Evolutionary conservation across 345 rosid genomes (phyloP).

Genomic region (Eucalyptus marginata): DNA sequence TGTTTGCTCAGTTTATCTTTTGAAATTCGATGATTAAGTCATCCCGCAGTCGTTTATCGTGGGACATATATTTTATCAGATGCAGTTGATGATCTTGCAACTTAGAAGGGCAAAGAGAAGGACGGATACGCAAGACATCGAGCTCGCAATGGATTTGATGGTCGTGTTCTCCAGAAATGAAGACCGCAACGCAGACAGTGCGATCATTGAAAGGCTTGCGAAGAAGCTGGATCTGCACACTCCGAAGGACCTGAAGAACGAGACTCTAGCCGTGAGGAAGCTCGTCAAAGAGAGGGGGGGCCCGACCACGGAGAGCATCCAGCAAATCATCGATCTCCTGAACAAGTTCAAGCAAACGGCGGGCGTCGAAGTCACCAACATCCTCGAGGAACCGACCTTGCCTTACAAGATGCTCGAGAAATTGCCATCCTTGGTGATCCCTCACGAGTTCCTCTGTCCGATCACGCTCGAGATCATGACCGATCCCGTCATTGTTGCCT

Average conservation of each 20-base stretch:
- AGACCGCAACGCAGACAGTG: conserved; percentile 51
- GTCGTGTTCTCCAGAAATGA: conserved; percentile 49
- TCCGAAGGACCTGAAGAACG: conserved; percentile 39
- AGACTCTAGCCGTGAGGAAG: conserved; percentile 38
- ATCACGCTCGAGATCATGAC: conserved; percentile 72
- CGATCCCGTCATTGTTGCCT: conserved; percentile 69
- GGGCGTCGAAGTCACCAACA: conserved; percentile 41
- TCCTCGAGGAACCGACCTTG: conserved; percentile 14
- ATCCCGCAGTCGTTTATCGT: not conserved
- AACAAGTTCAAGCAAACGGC: conserved; percentile 48
- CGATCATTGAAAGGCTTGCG: conserved; percentile 61
- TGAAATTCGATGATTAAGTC: not conserved
- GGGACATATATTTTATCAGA: conserved; percentile 8
- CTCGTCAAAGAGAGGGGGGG: conserved; percentile 32
- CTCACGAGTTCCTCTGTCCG: conserved; percentile 73
- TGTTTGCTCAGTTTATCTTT: not conserved
- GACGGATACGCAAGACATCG: conserved; percentile 76
- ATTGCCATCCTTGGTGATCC: conserved; percentile 36
- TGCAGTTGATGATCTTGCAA: conserved; percentile 36
- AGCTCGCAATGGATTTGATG: conserved; percentile 77
- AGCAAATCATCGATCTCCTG: conserved; percentile 49
- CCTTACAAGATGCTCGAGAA: conserved; percentile 19
- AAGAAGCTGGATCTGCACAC: conserved; percentile 58
- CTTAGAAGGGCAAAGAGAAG: conserved; percentile 45
- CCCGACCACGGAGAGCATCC: conserved; percentile 16